Conservation (phyloP, 1,284 basidiomycete species). For the Trametes sp. region DNA sequence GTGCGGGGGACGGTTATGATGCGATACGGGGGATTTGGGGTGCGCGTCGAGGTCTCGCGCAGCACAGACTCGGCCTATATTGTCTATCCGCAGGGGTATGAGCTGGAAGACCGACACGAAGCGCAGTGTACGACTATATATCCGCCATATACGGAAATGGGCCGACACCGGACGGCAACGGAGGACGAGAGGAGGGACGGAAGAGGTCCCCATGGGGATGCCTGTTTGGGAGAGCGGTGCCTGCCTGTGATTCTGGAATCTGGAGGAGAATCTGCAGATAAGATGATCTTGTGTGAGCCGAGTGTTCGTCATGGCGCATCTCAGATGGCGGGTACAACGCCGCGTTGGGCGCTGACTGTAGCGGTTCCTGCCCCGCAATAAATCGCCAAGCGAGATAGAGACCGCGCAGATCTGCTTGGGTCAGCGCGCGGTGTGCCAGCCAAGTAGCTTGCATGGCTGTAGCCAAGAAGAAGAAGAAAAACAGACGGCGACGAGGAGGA, state of each 20-base stretch:
- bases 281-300: conserved; percentile 18
- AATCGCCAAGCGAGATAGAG: neutral
- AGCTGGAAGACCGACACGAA: neutral
- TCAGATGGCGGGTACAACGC: conserved; percentile 27
- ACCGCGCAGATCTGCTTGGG: neutral
- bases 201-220: conserved; percentile 31
- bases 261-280: conserved; percentile 28
- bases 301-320: conserved; percentile 29
- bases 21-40: neutral
- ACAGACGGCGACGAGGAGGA: neutral
- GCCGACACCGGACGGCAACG: neutral
- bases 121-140: neutral
- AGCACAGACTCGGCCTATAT: no score
- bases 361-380: conserved; percentile 27
- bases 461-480: neutral
- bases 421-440: neutral
- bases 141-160: neutral
- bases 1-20: conserved; percentile 9
- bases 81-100: neutral
- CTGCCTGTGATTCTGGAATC: conserved; percentile 25
- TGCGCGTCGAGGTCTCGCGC: neutral
- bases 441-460: neutral
- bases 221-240: conserved; percentile 13
- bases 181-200: neutral
- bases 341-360: conserved; percentile 13